Evolutionary conservation across 2,329 filamentous ascomycete genomes (phyloP).

Genomic region (Aspergillus oerlinghausenensis): DNA sequence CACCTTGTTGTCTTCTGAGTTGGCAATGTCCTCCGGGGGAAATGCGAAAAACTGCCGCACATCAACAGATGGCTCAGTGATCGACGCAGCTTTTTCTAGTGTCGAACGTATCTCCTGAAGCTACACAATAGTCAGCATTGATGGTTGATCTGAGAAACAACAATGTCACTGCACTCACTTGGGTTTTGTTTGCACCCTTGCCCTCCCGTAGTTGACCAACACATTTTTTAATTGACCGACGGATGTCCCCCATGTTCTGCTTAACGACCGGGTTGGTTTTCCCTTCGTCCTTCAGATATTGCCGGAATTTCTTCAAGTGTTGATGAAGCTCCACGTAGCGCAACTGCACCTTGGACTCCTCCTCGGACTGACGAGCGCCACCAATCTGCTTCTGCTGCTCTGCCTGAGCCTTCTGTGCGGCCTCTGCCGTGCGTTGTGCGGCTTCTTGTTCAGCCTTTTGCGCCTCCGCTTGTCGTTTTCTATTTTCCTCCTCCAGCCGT

Average conservation of each 20-base stretch:
- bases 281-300: constrained; percentile 51
- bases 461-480: constrained; percentile 28
- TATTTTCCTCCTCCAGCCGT: constrained; percentile 28
- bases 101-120: constrained; percentile 46
- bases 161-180: constrained; percentile 41
- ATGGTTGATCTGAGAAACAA: not conserved
- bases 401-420: constrained; percentile 24
- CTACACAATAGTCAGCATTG: constrained; percentile 14
- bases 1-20: constrained; percentile 46
- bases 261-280: constrained; percentile 58
- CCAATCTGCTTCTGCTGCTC: constrained; percentile 28
- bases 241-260: constrained; percentile 64
- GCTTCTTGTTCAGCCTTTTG: constrained; percentile 27
- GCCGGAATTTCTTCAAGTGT: constrained; percentile 58
- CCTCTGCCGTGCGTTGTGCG: constrained; percentile 19
- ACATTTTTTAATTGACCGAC: constrained; percentile 65
- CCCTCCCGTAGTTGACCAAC: constrained; percentile 66
- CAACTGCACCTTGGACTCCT: constrained; percentile 42
- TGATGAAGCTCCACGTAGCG: constrained; percentile 59
- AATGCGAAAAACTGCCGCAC: constrained; percentile 51
- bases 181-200: constrained; percentile 56
- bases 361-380: constrained; percentile 22
- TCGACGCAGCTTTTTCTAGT: constrained; percentile 52
- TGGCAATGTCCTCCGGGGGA: constrained; percentile 34
- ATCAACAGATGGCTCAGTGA: constrained; percentile 53